Base-by-base conservation (phyloP, 805 yeast genomes). In the Osmozyma mogii region DNA sequence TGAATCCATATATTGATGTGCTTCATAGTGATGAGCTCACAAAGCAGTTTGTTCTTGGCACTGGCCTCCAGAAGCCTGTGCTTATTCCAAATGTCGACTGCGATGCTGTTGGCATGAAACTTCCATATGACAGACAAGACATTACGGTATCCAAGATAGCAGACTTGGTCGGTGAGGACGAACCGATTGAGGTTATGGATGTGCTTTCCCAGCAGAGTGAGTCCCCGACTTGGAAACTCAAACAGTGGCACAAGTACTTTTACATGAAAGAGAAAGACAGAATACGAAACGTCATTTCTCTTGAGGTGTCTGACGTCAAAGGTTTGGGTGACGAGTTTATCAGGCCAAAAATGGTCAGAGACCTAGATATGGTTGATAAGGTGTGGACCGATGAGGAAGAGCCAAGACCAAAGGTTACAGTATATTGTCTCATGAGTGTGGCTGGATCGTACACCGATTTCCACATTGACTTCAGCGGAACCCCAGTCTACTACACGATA, bases 391-490 rank as follows among this genome's bases (percentile, higher is more conserved):
- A 43, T 24, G 15, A 53, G 15, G 40, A 36, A 10, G 48, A 47
- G 27, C 45, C 35, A 3, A 54, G 74, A 30, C 82, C 85, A 1
- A 68, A 74, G 37, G 82, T 80, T 2, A 74, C 85, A 13, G 73
- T 78, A 31, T 87, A 87, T 50, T 78, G 94, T 38, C 61, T 87
- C 23, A 87, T 87, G 94, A 81, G 94, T 1, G 94, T 84, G 3
- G 60, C 66, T 15, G 73, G 78, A 36, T 75, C 92, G 2, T 87
- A 72, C 49, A 87, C 96, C 0, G 96, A 87, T 50, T 87, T 85
- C 55, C 96, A 87, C 52, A 64, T 87, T 24, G 96, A 87, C 52
- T 87, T 87, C 52, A 92, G 94, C 2, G 96, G 95, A 0, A 83
- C 95, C 0, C 81, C 92, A 1, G 96, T 87, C 4, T 87, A 84